Evolutionary conservation across 2,329 filamentous ascomycete genomes (phyloP).

Genomic region (Mycogone perniciosa): DNA sequence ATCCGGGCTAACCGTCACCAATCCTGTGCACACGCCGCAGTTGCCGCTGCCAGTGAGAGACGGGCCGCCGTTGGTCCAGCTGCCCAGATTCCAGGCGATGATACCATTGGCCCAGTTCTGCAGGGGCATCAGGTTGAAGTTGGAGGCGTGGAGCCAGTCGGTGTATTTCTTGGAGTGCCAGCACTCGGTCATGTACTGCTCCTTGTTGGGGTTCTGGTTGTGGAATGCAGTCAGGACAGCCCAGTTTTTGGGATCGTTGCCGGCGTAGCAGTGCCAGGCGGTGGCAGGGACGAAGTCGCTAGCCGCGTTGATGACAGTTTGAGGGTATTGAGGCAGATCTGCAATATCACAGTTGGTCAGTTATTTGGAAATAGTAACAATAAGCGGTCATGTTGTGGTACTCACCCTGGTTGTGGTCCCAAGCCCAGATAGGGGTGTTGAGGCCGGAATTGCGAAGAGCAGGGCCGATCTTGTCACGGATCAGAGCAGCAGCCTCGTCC

Average conservation of each 20-base stretch:
- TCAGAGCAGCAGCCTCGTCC: slow-evolving; percentile 32
- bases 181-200: slow-evolving; percentile 46
- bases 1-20: slow-evolving; percentile 48
- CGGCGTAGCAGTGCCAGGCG: slow-evolving; percentile 38
- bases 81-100: slow-evolving; percentile 40
- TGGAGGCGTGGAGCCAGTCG: slow-evolving; percentile 33
- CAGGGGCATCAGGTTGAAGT: slow-evolving; percentile 43
- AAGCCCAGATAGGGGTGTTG: slow-evolving; percentile 40
- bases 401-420: slow-evolving; percentile 32
- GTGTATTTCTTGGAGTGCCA: slow-evolving; percentile 36
- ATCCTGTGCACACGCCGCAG: slow-evolving; percentile 41
- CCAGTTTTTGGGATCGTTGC: slow-evolving; percentile 27
- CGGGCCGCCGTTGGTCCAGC: slow-evolving; percentile 37
- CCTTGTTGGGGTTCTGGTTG: slow-evolving; percentile 30
- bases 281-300: slow-evolving; percentile 26
- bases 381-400: background rate
- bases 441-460: slow-evolving; percentile 33
- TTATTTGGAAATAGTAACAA: background rate
- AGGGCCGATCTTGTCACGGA: slow-evolving; percentile 33
- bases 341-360: background rate
- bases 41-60: slow-evolving; percentile 32
- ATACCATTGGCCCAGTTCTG: slow-evolving; percentile 42
- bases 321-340: slow-evolving; percentile 24
- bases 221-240: slow-evolving; percentile 34
- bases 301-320: slow-evolving; percentile 31